Evolutionary conservation across 306 rosid genomes (phyloP), one percentile per base, ranked within the genome.

Genomic region (Phaseolus lunatus): DNA sequence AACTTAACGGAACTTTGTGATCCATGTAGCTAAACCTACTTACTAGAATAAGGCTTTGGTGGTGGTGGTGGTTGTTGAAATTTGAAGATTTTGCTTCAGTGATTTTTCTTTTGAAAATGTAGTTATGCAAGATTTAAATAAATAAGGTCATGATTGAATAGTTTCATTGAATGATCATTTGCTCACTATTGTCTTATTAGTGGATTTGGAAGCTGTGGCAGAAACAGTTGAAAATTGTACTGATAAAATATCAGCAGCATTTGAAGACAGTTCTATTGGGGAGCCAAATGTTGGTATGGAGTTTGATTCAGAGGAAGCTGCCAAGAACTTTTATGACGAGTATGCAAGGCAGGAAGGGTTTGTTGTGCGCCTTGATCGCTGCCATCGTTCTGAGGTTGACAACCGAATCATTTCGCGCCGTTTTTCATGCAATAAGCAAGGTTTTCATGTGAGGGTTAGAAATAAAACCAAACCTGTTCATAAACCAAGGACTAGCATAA

Each of bases 351-450:
- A 20, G 7, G 73, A 77, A 59, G 87, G 87, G 35, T 84, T 84
- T 59, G 23, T 78, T 9, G 77, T 85, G 41, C 82, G 86, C 49
- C 79, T 81, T 27, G 86, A 83, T 64, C 68, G 73, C 22, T 85
- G 85, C 37, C 85, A 85, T 37, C 88, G 88, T 18, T 83, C 86
- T 0, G 81, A 76, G 27, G 26, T 23, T 73, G 88, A 85, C 71
- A 80, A 80, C 35, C 79, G 79, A 29, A 63, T 85, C 19, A 61
- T 70, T 39, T 81, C 81, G 37, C 86, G 86, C 10, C 80, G 85
- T 20, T 54, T 85, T 82, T 67, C 82, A 0, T 85, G 88, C 39
- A 85, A 85, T 48, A 85, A 85, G 74, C 79, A 85, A 70, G 88
- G 88, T 16, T 85, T 78, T 70, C 71, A 83, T 78, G 79, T 49